Base-by-base conservation (phyloP, 192 early-diverging fungal species). In the Umbelopsis vinacea region DNA sequence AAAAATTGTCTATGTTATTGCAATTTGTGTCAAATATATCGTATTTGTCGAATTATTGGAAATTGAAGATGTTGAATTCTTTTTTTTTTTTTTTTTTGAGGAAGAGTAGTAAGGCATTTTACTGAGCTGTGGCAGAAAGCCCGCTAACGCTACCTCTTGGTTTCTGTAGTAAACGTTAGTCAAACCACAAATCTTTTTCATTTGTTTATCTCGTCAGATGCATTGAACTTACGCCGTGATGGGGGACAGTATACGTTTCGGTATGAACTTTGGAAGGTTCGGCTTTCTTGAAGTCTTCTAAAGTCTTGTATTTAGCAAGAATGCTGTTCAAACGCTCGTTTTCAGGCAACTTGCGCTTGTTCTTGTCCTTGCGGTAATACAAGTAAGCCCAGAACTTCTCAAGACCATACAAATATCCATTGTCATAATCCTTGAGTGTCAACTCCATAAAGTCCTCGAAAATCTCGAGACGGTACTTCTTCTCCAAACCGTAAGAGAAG, bases 301-400 rank as follows among this genome's bases (percentile, higher is more conserved):
- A 67, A 38, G 83, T 81, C 83, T 88, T 89, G 85, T 87, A 93
- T 79, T 82, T 82, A 45, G 84, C 84, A 67, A 93, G 70, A n/a
- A 83, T 69, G 67, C 76, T 69, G 68, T 84, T 83, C 72, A 94
- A 72, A 17, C 85, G 84, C 1, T 81, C 73, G 52, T 85, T 83
- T 6, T 91, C 80, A 67, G 81, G 81, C 47, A 91, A 66, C 60
- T 89, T 87, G 71, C 81, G 84, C 60, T 88, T 88, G 38, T 80
- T 81, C 78, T 92, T 93, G 77, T 93, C 91, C 85, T 96, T 94
- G 72, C 95, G 90, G 81, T 94, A 97, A 77, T 86, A 88, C 69
- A 96, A 81, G 74, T 94, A 97, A 6, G 95, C 95, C 95, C 95
- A 98, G 80, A 98, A 94, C 80, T 98, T 97, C 73, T 97, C 95